phyloP scores from a whole-genome alignment of 306 rosid species.

The Vigna angularis region DNA sequence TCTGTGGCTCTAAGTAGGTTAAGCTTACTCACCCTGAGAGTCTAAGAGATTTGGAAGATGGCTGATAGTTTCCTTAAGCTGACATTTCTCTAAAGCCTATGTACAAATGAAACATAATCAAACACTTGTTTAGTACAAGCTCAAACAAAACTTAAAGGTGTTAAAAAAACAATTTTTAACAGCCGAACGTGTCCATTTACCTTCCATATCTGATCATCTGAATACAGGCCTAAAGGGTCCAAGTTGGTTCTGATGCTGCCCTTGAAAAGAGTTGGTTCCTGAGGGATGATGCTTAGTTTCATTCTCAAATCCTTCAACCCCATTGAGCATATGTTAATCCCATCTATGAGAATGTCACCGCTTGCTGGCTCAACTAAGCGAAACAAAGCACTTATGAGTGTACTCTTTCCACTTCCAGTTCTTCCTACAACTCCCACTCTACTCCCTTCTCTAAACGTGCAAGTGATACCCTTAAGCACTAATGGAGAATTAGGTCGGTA shows the following conservation, averaged over 20 bases:
- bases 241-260: conserved; percentile 78
- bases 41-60: conserved; percentile 68
- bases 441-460: conserved; percentile 70
- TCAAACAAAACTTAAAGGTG: not conserved
- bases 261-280: conserved; percentile 84
- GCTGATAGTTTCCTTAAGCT: conserved; percentile 67
- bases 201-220: conserved; percentile 83
- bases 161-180: not conserved
- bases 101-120: conserved; percentile 20
- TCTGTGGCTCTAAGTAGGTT: not conserved
- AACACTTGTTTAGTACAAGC: not conserved
- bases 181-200: conserved; percentile 43
- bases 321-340: conserved; percentile 66
- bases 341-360: conserved; percentile 69
- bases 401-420: conserved; percentile 87
- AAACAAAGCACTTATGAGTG: conserved; percentile 85
- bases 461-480: conserved; percentile 75
- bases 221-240: conserved; percentile 68
- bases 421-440: conserved; percentile 89
- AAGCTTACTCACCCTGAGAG: conserved; percentile 62
- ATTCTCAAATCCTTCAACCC: conserved; percentile 81
- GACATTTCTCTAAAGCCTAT: conserved; percentile 82
- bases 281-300: conserved; percentile 85
- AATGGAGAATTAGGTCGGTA: conserved; percentile 71
- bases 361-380: conserved; percentile 78